Conservation (phyloP, 139 green algal genomes). For the Raphidocelis subcapitata region DNA sequence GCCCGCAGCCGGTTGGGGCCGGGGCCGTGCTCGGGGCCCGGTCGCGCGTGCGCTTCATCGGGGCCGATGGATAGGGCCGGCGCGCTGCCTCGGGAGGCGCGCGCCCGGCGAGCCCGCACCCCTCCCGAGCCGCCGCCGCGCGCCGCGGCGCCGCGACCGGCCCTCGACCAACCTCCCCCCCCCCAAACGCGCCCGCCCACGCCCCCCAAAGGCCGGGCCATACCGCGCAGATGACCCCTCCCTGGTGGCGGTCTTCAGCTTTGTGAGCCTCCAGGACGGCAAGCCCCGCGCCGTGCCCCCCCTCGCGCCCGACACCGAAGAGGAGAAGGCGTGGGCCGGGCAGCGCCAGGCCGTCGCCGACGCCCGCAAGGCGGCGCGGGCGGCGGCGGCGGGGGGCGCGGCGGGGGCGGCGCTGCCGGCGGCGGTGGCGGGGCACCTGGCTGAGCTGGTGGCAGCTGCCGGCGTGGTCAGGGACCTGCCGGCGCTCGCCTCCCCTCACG, state of each 20-base stretch:
- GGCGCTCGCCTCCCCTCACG: conserved; percentile 35
- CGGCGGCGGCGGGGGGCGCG: conserved; percentile 4
- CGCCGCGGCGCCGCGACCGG: not conserved
- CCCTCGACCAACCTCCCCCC: not conserved
- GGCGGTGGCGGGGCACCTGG: conserved; percentile 1
- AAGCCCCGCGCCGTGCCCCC: conserved; percentile 53
- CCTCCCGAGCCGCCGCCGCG: not conserved
- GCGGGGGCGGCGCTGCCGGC: not conserved
- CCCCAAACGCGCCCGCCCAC: not conserved
- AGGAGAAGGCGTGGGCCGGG: conserved; percentile 39
- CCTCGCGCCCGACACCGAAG: conserved; percentile 37
- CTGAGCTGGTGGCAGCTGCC: conserved; percentile 30
- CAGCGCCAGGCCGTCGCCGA: conserved; percentile 53
- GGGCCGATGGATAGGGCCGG: too few species aligned
- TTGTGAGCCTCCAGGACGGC: conserved; percentile 63
- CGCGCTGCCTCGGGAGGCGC: too few species aligned
- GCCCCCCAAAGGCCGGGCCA: not conserved
- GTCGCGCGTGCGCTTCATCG: too few species aligned
- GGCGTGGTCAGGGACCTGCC: conserved; percentile 48
- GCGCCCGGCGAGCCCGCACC: too few species aligned
- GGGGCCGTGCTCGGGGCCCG: too few species aligned
- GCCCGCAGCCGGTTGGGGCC: too few species aligned
- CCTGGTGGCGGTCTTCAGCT: conserved; percentile 70
- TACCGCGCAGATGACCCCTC: conserved; percentile 18
- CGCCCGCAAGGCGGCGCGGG: conserved; percentile 35